Conservation (phyloP, 257 asterid species). For the Gynochthodes officinalis region DNA sequence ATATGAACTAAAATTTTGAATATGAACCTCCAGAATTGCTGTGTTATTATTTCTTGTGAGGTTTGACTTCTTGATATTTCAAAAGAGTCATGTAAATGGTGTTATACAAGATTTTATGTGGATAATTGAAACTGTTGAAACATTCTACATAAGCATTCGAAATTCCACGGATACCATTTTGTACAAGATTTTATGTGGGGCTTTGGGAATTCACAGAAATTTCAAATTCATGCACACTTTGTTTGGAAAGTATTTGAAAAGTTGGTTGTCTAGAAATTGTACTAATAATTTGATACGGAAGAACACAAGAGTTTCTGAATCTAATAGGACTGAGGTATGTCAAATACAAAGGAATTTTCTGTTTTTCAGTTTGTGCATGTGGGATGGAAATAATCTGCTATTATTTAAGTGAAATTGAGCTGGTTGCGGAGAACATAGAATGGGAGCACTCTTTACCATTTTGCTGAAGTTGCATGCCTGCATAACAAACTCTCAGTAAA, state of each 20-base stretch:
- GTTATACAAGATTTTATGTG: too few species aligned
- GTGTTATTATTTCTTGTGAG: too few species aligned
- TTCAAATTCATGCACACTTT: neutral
- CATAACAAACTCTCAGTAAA: neutral
- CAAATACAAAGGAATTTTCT: neutral
- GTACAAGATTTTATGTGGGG: neutral
- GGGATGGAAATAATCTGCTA: neutral
- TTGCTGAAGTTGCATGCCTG: constrained; percentile 1
- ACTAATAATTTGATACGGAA: neutral
- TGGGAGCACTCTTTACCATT: neutral
- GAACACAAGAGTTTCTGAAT: neutral
- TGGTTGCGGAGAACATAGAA: neutral
- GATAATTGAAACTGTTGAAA: too few species aligned
- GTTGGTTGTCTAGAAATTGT: neutral
- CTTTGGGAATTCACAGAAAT: neutral
- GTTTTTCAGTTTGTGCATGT: neutral
- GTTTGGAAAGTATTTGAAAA: neutral
- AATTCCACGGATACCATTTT: too few species aligned
- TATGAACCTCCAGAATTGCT: too few species aligned
- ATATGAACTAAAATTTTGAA: too few species aligned
- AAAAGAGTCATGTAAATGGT: too few species aligned
- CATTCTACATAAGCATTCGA: too few species aligned
- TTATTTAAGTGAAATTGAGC: neutral
- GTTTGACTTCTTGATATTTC: too few species aligned
- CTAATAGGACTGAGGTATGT: neutral